These are phyloP conservation scores for Cystobasidiaceae sp. DNA, from an alignment of 1,284 basidiomycete species.

Conservation along the genomic window DNA sequence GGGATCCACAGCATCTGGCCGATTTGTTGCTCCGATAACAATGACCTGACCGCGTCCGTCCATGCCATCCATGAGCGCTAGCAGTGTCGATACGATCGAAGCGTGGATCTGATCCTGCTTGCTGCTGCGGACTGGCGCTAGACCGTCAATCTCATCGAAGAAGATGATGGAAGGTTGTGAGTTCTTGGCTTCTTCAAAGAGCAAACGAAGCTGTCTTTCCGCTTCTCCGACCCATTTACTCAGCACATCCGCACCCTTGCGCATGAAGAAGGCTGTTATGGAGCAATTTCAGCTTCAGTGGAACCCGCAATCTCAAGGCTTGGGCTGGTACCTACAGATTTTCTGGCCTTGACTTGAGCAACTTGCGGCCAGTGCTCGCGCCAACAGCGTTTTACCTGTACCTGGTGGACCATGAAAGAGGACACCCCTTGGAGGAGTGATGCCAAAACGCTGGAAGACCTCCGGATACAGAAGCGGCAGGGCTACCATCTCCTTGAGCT, in stretches of 20 bases:
- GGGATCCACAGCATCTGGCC: constrained; percentile 95
- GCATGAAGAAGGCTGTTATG: constrained; percentile 95
- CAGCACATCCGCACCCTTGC: constrained; percentile 95
- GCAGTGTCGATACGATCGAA: constrained; percentile 89
- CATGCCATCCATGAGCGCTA: constrained; percentile 99
- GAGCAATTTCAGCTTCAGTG: neutral
- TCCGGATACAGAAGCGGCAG: constrained; percentile 94
- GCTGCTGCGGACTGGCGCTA: constrained; percentile 93
- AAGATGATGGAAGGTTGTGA: constrained; percentile 94
- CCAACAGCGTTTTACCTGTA: constrained; percentile 87
- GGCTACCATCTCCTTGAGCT: constrained; percentile 97
- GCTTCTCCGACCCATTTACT: constrained; percentile 99
- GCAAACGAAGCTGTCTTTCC: constrained; percentile 85
- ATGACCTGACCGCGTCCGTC: constrained; percentile 93
- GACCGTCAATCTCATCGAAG: constrained; percentile 97
- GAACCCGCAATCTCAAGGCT: neutral
- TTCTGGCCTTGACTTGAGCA: constrained; percentile 82
- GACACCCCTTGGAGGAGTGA: constrained; percentile 94
- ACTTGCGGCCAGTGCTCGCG: constrained; percentile 88
- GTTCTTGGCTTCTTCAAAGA: constrained; percentile 93
- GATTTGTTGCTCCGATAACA: constrained; percentile 97
- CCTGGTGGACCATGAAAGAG: constrained; percentile 95
- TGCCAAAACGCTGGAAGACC: constrained; percentile 88
- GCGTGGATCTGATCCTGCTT: constrained; percentile 99
- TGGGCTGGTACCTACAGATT: constrained; percentile 62